phyloP scores from a whole-genome alignment of 2,329 filamentous ascomycete species.

The Apiospora phragmitis region DNA sequence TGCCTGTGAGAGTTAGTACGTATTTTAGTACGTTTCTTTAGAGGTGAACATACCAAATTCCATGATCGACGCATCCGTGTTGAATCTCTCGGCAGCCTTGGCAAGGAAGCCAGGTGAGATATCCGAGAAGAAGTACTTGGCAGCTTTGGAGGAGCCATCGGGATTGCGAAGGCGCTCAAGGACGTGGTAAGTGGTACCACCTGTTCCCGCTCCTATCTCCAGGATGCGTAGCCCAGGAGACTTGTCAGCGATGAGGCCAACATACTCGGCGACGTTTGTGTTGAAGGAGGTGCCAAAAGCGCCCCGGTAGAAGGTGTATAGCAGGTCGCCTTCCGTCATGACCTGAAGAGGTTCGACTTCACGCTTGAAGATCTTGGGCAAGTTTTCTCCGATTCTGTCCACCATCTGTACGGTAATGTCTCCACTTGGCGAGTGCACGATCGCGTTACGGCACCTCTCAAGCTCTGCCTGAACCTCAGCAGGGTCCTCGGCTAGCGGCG shows the following conservation, averaged over 20 bases:
- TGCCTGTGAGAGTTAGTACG: too few relatives aligned
- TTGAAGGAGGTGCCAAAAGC: conserved; percentile 3
- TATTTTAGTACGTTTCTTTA: too few relatives aligned
- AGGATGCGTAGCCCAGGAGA: conserved; percentile 13
- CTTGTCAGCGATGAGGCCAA: conserved; percentile 9
- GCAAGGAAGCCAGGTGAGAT: conserved; percentile 1
- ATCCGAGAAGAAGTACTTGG: conserved; percentile 1
- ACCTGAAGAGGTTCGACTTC: conserved; percentile 2
- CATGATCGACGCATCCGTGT: neutral
- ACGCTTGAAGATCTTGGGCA: conserved; percentile 7
- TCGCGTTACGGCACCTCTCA: neutral
- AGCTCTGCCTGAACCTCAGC: neutral
- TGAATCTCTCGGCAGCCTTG: neutral
- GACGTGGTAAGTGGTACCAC: neutral
- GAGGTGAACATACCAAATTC: too few relatives aligned
- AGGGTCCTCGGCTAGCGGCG: neutral
- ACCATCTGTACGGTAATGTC: conserved; percentile 6
- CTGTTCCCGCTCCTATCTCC: conserved; percentile 7
- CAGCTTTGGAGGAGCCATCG: neutral
- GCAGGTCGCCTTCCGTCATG: neutral
- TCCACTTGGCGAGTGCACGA: conserved; percentile 3
- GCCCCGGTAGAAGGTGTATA: conserved; percentile 8
- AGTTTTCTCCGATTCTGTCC: neutral
- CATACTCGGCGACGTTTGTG: neutral
- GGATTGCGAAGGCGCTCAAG: neutral